A percentile compares a stretch with the other conserved stretches of the same genome.
Evolutionary conservation across 164 flowering plant genomes (phyloP).

Genomic region (Chimonanthus salicifolius): DNA sequence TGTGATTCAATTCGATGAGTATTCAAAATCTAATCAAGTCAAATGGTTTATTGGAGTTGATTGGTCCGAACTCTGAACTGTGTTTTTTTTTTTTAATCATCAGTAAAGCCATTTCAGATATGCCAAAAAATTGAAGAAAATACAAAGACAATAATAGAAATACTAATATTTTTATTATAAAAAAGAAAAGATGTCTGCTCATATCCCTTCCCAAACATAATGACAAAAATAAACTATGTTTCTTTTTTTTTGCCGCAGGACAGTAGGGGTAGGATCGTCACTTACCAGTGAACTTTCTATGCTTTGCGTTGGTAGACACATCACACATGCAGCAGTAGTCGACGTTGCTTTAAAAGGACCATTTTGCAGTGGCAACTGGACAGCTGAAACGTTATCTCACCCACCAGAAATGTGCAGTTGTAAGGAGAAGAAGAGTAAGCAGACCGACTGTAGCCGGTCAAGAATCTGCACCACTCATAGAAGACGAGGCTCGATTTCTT

Average conservation of each 20-base stretch:
- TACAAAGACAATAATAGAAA: too few relatives aligned
- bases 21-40: too few relatives aligned
- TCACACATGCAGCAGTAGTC: background rate
- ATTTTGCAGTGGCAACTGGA: too few relatives aligned
- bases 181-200: too few relatives aligned
- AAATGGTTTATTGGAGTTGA: too few relatives aligned
- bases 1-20: too few relatives aligned
- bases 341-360: background rate
- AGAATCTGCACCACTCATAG: background rate
- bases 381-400: background rate
- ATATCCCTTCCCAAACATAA: background rate
- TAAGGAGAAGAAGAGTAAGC: conserved; percentile 16
- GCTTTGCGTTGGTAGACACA: background rate
- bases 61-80: too few relatives aligned
- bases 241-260: background rate
- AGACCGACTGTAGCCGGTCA: background rate
- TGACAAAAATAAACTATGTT: background rate
- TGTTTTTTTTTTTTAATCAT: too few relatives aligned
- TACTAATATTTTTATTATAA: too few relatives aligned
- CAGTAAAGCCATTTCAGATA: too few relatives aligned
- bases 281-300: background rate
- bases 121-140: background rate
- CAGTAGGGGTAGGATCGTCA: background rate
- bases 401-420: conserved; percentile 37
- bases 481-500: conserved; percentile 10